Evolutionary conservation across 2,329 filamentous ascomycete genomes (phyloP).

Genomic region (Gremmenia infestans): DNA sequence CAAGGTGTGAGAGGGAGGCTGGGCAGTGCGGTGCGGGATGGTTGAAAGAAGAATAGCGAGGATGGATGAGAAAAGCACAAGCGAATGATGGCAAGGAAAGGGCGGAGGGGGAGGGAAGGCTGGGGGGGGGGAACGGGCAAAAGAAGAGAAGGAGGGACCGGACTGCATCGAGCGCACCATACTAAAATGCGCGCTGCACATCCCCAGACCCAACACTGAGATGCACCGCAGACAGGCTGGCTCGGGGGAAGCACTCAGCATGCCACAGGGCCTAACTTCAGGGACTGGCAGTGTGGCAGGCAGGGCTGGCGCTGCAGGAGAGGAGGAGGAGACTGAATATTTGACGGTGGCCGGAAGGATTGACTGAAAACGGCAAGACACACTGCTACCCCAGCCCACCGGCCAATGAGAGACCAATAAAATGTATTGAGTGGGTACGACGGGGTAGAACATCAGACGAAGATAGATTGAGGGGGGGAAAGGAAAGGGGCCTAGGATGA

Average conservation of each 20-base stretch:
- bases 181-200: too few species aligned
- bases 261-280: too few species aligned
- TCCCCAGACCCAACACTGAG: too few species aligned
- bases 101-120: background rate
- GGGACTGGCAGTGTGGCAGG: background rate
- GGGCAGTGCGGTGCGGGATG: slow-evolving; percentile 24
- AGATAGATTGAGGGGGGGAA: background rate
- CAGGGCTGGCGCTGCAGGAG: background rate
- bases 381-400: background rate
- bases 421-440: background rate
- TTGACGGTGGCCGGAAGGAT: background rate
- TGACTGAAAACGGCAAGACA: background rate
- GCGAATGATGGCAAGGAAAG: slow-evolving; percentile 16
- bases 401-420: background rate
- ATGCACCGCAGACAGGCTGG: too few species aligned
- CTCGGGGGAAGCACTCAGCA: too few species aligned
- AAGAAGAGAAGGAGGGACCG: slow-evolving; percentile 13
- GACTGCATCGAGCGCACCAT: background rate
- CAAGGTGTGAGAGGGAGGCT: slow-evolving; percentile 20
- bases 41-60: slow-evolving; percentile 29
- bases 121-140: background rate
- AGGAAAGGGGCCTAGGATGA: background rate
- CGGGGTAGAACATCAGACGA: background rate
- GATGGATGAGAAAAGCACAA: slow-evolving; percentile 22
- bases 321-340: background rate